Evolutionary conservation across 2,329 filamentous ascomycete genomes (phyloP), one percentile per base, ranked within the genome.

Genomic region (Aureobasidium uvarum): DNA sequence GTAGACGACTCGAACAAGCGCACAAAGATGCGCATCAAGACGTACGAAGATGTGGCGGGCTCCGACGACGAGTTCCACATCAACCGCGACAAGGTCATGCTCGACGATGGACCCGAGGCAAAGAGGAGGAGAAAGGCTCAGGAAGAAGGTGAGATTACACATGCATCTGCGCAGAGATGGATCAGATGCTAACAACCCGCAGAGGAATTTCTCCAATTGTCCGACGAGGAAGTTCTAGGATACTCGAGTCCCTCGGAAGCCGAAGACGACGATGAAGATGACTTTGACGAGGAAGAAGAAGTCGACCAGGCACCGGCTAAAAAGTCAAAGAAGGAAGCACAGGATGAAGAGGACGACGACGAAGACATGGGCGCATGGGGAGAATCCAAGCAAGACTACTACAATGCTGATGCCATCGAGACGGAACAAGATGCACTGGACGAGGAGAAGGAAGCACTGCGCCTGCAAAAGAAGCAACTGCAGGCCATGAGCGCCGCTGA

Each of bases 11-110:
- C 55, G n/a, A 67, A 64, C 60, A 66, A 65, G 43, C 60, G 67
- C 54, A 62, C 88, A 41, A 86, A 86, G 62, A 83, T 92, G 68
- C 72, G 74, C 23, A 79, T 84, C 65, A 77, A 74, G 65, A 88
- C 85, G 2, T 94, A 85, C 76, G 88, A 94, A 77, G 92, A 96
- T 77, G 89, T 99, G 71, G 91, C 93, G 69, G 89, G 97, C 75
- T 96, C 92, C 1, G 92, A 96, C 76, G 95, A 99, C 76, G 92
- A 96, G 75, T 96, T 96, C 76, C 91, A 94, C 72, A 82, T 93
- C 67, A 89, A 93, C 69, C 86, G 90, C 69, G 95, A 99, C 77
- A 89, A 91, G 74, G 87, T 99, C 68, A 78, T 94, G 72, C 83
- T 99, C 43, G 91, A 96, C 36, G 92, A 96, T 70, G 89, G 84